Base-by-base conservation (phyloP, 2,329 filamentous ascomycete genomes). In the Colletotrichum plurivorum region DNA sequence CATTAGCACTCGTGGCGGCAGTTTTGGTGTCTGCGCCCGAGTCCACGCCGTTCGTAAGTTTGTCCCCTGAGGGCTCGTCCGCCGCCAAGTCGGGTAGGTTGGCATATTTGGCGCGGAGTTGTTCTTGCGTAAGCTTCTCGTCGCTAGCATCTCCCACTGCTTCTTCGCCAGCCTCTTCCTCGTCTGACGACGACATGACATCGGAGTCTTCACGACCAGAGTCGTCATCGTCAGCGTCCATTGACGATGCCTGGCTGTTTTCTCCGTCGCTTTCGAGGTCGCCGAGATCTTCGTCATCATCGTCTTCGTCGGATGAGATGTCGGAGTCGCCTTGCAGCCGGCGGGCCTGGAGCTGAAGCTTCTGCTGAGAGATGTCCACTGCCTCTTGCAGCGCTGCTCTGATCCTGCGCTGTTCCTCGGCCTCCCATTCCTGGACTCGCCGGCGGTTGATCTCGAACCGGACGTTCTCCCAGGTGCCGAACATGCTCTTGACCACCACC, bases 321-420 rank as follows among this genome's bases (percentile, higher is more conserved):
- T 90, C 89, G 0, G 87, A 89, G 67, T 88, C 89, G 5, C 85
- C 73, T 18, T 84, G 85, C 2, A 83, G 79, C 63, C 83, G 84
- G n/a, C 89, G 85, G 16, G 90, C 89, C 72, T 92, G 88, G 1
- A 93, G 81, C 74, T 92, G 88, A 1, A 93, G 81, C 74, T 92
- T 90, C 73, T 89, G 87, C 70, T 92, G 92, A 0, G 91, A 93
- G 65, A 91, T 85, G 70, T 91, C 92, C 74, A 93, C 91, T 74
- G 90, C 93, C 81, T 92, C 90, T 74, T 92, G 93, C 75, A 93
- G 85, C 56, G 90, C 93, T 75, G 89, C 90, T 80, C 87, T 90
- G 77, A 88, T 87, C 73, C 87, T 87, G 76, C 82, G 86, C 74
- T 92, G 87, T 75, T 92, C 89, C 71, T 90, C 88, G 2, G 85